Base-by-base conservation (phyloP, 306 rosid species). In the Cicer judaicum region DNA sequence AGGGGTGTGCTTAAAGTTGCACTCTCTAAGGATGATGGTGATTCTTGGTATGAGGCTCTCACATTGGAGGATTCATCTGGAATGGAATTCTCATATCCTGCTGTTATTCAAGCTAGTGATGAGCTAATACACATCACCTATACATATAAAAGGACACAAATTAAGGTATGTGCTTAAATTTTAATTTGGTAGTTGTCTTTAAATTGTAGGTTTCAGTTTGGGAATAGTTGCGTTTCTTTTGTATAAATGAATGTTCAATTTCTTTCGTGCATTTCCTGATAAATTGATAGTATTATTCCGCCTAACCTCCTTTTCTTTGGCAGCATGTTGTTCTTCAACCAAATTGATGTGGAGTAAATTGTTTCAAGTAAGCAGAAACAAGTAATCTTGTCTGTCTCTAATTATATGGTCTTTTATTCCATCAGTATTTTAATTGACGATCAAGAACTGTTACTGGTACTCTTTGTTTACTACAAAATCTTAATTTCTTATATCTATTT, bases 61-160 rank as follows among this genome's bases (percentile, higher is more conserved):
- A 89, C 91, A 16, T 85, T 93, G 90, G 98, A 93, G 87, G 89
- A 91, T 40, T 73, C 82, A 8, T 21, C 66, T 79, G 87, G 62
- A 66, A 87, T 78, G 93, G 97, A 91, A 69, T 93, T 93, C 84
- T 93, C 98, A 21, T 91, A 93, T 77, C 98, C 98, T 55, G 98
- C 98, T 73, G 93, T 89, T 81, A 93, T 93, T 59, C 90, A 89
- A 79, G 91, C 86, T 44, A 88, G 90, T 64, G 98, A 91, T 70
- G 98, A 78, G 9, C 84, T 54, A 66, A 68, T 93, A 48, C 97
- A 93, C 74, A 80, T 93, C 76, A 88, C 96, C 13, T 93, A 93
- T 83, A 89, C 98, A 70, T 93, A 91, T 73, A 67, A 89, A 40
- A 89, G 97, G 67, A 88, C 90, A 64, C 96, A 93, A 69, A 85